Evolutionary conservation across 257 asterid species (phyloP), one percentile per base, ranked within the genome.

Genomic region (Misopates orontium): DNA sequence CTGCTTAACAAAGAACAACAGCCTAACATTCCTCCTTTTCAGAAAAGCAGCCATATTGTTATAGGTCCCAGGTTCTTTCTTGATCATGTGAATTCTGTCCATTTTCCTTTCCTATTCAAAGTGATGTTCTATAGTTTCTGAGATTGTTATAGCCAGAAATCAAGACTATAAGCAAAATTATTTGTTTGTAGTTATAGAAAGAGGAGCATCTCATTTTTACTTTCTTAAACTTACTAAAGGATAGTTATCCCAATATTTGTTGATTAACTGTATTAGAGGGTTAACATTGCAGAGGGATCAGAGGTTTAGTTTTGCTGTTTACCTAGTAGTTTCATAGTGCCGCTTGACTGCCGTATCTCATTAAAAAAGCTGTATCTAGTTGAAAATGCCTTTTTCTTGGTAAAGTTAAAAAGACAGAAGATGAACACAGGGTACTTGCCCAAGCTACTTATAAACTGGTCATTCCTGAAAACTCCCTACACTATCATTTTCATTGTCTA

Each of bases 1-100:
- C 54, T 47, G 21, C 48, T 21, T 17, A 14, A 41, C 52, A 61
- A 39, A n/a, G 45, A 68, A 47, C 65, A 44, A 42, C 44, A 51
- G 22, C 53, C 42, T 31, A 49, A 17, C 14, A 40, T 5, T 51
- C 41, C 68, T 17, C 17, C 31, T 49, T 20, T 51, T 49, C 44
- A 40, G 13, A 28, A 44, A 44, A 21, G 36, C 39, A 4, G 19
- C 39, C 21, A 60, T 41, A 20, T 32, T 57, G 56, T 56, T 70
- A 54, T n/a, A 1, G 32, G 5, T 16, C 23, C 32, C 55, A 21
- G 50, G 9, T 22, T 15, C 49, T 53, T n/a, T 55, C 66, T 5
- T 25, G 11, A 28, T 6, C 6, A 28, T 2, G 18, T 10, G 13
- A 15, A 24, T n/a, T 32, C 39, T 24, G 39, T 54, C 10, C 36